Conservation (phyloP, 108 stramenopile species). For the Cyclotella distinguenda region DNA sequence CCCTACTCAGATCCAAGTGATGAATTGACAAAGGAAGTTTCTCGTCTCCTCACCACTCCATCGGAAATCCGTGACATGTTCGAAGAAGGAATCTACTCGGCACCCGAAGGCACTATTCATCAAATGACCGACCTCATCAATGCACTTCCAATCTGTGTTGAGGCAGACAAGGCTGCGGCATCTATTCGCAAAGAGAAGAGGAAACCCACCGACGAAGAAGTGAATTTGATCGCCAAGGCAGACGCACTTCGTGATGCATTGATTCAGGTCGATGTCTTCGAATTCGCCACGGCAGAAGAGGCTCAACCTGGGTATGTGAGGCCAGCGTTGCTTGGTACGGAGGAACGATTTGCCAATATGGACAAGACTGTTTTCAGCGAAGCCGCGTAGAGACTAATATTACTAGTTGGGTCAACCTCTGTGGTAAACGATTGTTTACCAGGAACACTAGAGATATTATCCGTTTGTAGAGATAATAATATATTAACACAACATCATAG, state of each 20-base stretch:
- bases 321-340: constrained; percentile 83
- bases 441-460: too few species aligned
- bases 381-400: constrained; percentile 23
- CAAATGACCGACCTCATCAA: constrained; percentile 85
- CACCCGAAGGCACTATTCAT: constrained; percentile 81
- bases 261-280: constrained; percentile 94
- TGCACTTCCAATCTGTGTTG: constrained; percentile 88
- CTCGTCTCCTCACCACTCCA: constrained; percentile 87
- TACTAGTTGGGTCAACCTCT: background rate
- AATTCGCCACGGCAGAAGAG: constrained; percentile 73
- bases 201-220: constrained; percentile 89
- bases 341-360: constrained; percentile 72
- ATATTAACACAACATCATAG: too few species aligned
- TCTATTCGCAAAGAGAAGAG: constrained; percentile 88
- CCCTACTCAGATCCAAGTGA: constrained; percentile 88
- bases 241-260: constrained; percentile 93
- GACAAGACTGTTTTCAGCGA: constrained; percentile 76
- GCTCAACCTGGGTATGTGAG: constrained; percentile 74
- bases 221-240: constrained; percentile 88
- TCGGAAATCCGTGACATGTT: constrained; percentile 83
- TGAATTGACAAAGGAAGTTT: constrained; percentile 88
- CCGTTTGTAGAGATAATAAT: too few species aligned
- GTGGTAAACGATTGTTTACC: too few species aligned
- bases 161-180: constrained; percentile 91
- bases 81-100: constrained; percentile 78